Percentiles rank a stretch among this genome's conserved stretches.
Conservation (phyloP, 1,284 basidiomycete genomes). For the Ganoderma meredithae region DNA sequence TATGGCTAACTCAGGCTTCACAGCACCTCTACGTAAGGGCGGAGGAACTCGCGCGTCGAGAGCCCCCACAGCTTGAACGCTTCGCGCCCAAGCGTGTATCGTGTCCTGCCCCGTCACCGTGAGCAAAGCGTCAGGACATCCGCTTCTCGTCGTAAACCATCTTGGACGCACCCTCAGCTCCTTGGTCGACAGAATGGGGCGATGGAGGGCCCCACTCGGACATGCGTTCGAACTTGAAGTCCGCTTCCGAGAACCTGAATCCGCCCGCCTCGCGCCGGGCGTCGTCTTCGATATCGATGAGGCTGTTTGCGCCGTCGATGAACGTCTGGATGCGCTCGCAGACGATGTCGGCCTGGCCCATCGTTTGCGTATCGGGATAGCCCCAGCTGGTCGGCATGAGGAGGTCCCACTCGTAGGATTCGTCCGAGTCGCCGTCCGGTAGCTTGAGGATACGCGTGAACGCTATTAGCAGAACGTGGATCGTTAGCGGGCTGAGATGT, state of each 20-base stretch:
- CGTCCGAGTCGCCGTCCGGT: neutral
- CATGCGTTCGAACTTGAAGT: neutral
- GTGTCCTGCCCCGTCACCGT: neutral
- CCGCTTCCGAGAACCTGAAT: neutral
- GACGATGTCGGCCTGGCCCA: neutral
- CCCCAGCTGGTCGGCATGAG: neutral
- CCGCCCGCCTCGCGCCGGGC: neutral
- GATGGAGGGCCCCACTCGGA: neutral
- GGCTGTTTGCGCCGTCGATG: neutral
- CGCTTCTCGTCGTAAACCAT: fast-evolving
- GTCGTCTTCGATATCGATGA: neutral
- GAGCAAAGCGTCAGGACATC: neutral
- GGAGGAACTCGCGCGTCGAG: neutral
- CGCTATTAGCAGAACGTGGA: too few relatives aligned
- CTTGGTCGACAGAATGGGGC: neutral
- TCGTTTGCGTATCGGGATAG: neutral
- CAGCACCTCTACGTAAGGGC: neutral
- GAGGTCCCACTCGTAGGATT: neutral
- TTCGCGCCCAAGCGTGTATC: neutral
- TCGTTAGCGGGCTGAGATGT: too few relatives aligned
- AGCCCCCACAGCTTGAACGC: neutral
- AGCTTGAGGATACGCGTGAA: neutral
- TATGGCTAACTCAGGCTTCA: neutral
- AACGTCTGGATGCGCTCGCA: neutral
- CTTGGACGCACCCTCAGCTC: neutral